Evolutionary conservation across 768 basidiomycete species (phyloP).

Genomic region (Panaeolus papilionaceus): DNA sequence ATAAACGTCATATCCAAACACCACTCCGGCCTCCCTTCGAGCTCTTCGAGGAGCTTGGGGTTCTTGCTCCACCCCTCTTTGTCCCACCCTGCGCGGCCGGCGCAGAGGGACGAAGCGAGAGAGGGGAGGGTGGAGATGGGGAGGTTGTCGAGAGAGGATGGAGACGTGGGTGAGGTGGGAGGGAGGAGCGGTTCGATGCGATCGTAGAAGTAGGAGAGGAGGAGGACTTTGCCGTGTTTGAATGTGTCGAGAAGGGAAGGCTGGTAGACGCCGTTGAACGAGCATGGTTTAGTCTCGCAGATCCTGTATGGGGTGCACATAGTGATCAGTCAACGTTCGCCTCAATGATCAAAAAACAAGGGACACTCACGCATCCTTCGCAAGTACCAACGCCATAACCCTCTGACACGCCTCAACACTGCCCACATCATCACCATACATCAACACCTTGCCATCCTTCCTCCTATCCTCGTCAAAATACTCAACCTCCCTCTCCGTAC

Average conservation of each 20-base stretch:
- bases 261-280: conserved; percentile 98
- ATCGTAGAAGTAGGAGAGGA: conserved; percentile 99
- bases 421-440: conserved; percentile 85
- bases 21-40: too few relatives aligned
- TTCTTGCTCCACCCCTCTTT: conserved; percentile 47
- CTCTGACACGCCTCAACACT: conserved; percentile 87
- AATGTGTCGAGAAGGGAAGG: conserved; percentile 91
- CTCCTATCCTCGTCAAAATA: conserved; percentile 56
- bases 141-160: conserved; percentile 29
- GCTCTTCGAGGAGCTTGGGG: conserved; percentile 31
- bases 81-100: conserved; percentile 67
- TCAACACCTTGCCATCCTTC: conserved; percentile 68
- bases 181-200: conserved; percentile 81
- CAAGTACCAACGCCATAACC: conserved; percentile 87
- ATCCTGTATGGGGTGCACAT: conserved; percentile 50
- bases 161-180: conserved; percentile 17
- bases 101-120: conserved; percentile 77
- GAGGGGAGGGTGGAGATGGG: conserved; percentile 64
- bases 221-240: conserved; percentile 81
- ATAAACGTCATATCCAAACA: conserved; percentile 97
- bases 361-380: conserved; percentile 85
- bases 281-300: conserved; percentile 92
- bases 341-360: conserved; percentile 11
- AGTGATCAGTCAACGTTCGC: conserved; percentile 9
- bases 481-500: conserved; percentile 66